Evolutionary conservation across 1,284 basidiomycete genomes (phyloP).

Genomic region (Fomitopsis betulina): DNA sequence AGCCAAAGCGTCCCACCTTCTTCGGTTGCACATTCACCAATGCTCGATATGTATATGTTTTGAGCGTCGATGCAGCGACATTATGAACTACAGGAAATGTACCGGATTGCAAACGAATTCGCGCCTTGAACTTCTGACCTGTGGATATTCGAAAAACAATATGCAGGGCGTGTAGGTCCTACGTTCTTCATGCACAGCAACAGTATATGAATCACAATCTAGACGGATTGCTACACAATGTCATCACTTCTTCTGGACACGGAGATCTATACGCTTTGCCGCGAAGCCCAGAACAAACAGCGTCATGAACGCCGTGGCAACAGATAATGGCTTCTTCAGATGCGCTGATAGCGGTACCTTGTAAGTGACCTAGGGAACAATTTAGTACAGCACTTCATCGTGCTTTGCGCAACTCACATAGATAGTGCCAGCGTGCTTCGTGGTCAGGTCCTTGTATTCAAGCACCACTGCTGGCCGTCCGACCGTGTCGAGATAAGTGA

Average conservation of each 20-base stretch:
- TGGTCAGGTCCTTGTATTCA: conserved; percentile 71
- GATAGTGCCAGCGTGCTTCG: conserved; percentile 72
- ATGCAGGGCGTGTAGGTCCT: no score
- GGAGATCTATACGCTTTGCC: conserved; percentile 61
- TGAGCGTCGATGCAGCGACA: no score
- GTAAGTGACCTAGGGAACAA: conserved; percentile 70
- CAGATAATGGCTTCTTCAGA: conserved; percentile 79
- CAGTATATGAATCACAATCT: neutral
- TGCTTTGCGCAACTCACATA: conserved; percentile 47
- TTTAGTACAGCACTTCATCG: neutral
- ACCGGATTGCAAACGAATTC: no score
- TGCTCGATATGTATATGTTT: no score
- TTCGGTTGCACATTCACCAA: no score
- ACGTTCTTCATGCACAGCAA: no score
- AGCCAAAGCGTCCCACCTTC: no score
- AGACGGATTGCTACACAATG: neutral
- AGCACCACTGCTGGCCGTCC: conserved; percentile 82
- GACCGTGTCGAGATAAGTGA: conserved; percentile 91
- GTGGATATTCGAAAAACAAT: no score
- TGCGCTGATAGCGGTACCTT: conserved; percentile 72
- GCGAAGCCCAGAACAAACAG: conserved; percentile 60
- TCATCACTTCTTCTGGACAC: conserved; percentile 47
- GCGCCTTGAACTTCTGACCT: no score
- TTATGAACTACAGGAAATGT: no score
- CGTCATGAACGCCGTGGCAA: conserved; percentile 62